A percentile compares a stretch with the other conserved stretches of the same genome.
phyloP scores from a whole-genome alignment of 257 asterid genomes.

The Anisodus tanguticus region DNA sequence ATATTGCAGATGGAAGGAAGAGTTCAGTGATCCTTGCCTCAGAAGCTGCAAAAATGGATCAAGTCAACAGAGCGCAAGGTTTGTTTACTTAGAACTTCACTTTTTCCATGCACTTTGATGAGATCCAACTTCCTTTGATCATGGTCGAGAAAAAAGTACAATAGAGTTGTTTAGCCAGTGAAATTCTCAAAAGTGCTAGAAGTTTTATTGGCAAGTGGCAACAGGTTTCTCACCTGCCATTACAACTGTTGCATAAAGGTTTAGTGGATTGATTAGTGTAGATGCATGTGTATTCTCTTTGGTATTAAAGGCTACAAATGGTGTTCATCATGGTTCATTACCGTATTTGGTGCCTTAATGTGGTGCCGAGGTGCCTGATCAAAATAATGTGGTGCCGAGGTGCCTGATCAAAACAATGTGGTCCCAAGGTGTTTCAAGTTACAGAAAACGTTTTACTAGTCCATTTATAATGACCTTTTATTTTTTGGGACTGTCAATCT shows the following conservation, averaged over 20 bases:
- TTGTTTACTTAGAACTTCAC: conserved; percentile 32
- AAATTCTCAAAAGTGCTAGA: background rate
- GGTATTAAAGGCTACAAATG: background rate
- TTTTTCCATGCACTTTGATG: conserved; percentile 8
- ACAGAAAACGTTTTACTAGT: background rate
- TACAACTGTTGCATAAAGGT: background rate
- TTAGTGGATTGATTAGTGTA: background rate
- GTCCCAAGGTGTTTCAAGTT: conserved; percentile 14
- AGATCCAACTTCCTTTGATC: background rate
- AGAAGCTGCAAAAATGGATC: conserved; percentile 87
- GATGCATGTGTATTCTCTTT: background rate
- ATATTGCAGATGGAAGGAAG: conserved; percentile 82
- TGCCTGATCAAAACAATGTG: too few species aligned
- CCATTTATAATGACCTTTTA: background rate
- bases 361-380: too few species aligned
- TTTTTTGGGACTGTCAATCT: background rate
- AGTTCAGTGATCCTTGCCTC: conserved; percentile 76
- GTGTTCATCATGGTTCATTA: background rate
- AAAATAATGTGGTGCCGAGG: too few species aligned
- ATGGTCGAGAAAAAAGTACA: background rate
- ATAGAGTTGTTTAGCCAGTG: background rate
- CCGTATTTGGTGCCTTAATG: background rate
- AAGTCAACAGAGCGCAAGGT: conserved; percentile 89
- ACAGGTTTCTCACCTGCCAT: background rate
- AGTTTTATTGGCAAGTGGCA: background rate